Percentiles rank a stretch among this genome's conserved stretches.
These are phyloP conservation scores for Lithospermum erythrorhizon DNA, from an alignment of 257 asterid species.

Conservation along the genomic window DNA sequence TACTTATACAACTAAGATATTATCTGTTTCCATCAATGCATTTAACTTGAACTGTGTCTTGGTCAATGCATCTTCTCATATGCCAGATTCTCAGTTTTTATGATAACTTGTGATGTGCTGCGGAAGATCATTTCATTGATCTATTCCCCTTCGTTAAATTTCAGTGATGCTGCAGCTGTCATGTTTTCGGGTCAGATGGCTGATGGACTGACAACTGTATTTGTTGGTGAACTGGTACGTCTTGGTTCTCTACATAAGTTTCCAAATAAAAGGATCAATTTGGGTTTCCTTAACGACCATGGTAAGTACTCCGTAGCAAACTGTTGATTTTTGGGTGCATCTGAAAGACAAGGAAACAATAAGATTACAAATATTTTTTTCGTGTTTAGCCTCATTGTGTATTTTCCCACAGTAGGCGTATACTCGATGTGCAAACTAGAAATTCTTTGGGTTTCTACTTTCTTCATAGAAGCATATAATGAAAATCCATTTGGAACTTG, in stretches of 20 bases:
- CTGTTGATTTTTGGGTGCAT: not conserved
- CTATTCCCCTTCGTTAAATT: conserved; percentile 9
- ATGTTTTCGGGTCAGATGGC: conserved; percentile 96
- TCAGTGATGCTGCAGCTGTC: conserved; percentile 79
- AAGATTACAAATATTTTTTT: no score
- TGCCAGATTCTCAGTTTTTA: not conserved
- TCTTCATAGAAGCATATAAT: no score
- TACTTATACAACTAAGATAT: not conserved
- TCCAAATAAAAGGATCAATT: not conserved
- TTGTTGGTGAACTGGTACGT: conserved; percentile 87
- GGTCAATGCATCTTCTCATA: not conserved
- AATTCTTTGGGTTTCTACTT: not conserved
- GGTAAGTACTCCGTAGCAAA: no score
- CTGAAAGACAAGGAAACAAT: not conserved
- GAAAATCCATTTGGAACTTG: no score
- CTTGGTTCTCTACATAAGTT: not conserved
- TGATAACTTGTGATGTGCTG: not conserved
- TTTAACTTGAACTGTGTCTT: not conserved
- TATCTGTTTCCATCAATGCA: not conserved
- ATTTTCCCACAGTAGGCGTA: no score
- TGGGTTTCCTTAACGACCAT: not conserved
- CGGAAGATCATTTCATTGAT: not conserved
- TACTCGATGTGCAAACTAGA: not conserved
- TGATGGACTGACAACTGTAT: conserved; percentile 70
- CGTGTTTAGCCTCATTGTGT: not conserved